A percentile compares a stretch with the other conserved stretches of the same genome.
phyloP scores from a whole-genome alignment of 1,139 yeast species.

The Sugiyamaella sp. region DNA sequence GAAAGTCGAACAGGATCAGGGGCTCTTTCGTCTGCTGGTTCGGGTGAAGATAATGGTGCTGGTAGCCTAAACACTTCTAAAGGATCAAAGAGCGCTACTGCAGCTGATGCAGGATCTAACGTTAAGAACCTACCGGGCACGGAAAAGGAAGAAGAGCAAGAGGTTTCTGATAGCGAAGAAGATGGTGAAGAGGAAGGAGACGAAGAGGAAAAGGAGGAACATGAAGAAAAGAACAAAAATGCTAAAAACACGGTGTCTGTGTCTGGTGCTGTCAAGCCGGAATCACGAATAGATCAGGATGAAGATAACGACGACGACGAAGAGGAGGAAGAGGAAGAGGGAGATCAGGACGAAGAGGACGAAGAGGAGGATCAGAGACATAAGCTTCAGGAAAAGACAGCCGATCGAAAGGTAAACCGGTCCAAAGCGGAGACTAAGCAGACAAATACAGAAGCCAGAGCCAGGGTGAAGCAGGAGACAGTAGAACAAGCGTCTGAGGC shows the following conservation, averaged over 20 bases:
- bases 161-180: constrained; percentile 17
- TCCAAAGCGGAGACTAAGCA: too few relatives aligned
- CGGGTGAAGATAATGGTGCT: too few relatives aligned
- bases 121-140: neutral
- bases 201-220: constrained; percentile 21
- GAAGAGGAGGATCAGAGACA: constrained; percentile 17
- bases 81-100: constrained; percentile 1
- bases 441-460: too few relatives aligned
- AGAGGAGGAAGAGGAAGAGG: constrained; percentile 18
- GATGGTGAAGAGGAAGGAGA: constrained; percentile 23
- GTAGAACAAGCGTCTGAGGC: too few relatives aligned
- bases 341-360: constrained; percentile 16
- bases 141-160: constrained; percentile 19
- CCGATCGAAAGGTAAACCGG: too few relatives aligned
- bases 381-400: too few relatives aligned
- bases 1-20: too few relatives aligned
- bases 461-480: too few relatives aligned
- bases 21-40: too few relatives aligned
- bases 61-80: too few relatives aligned
- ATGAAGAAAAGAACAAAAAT: constrained; percentile 24
- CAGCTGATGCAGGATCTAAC: neutral
- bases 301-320: constrained; percentile 20
- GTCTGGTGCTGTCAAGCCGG: too few relatives aligned
- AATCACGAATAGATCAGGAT: constrained; percentile 15
- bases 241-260: constrained; percentile 38